Evolutionary conservation across 257 asterid genomes (phyloP), one percentile per base, ranked within the genome.

Genomic region (Solanum medicagineum): DNA sequence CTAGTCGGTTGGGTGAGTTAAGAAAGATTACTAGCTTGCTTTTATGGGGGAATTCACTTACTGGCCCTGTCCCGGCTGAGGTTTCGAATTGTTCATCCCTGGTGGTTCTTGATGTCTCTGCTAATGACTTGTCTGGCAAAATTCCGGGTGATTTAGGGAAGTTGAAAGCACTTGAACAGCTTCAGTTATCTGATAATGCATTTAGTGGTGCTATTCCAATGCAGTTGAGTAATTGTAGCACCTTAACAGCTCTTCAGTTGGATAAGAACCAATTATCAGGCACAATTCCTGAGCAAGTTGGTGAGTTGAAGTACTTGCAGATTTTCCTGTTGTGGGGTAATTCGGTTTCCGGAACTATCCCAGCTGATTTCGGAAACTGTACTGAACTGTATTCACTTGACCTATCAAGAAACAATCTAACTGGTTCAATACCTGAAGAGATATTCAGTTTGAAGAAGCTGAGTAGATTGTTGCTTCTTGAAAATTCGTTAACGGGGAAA

Each of bases 301-400:
- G 98, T 7, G 86, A 91, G 40, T 87, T 96, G 20, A 93, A 91
- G 93, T 81, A 91, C 75, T 75, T 96, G 85, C 99, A 96, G 95
- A 94, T 93, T 70, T 91, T 96, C 54, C 91, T 92, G 91, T 85
- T 96, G 86, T 96, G 99, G 99, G 98, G 94, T 47, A 96, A 96
- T 85, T 91, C 88, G 0, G 94, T 94, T 29, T 93, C 99, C 1
- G 99, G 99, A 5, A 91, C 91, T 7, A 93, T 96, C 7, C 99
- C 98, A 2, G 86, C 93, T 0, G 90, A 92, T 4, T 91, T 96
- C 16, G 97, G 97, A 81, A 94, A 94, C 85, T 93, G 94, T 87
- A 92, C 95, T 1, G 98, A 96, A 85, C 92, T 96, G 20, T 94
- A 94, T 54, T 96, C 98, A 0, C 97, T 96, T 7, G 98, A 96